These are phyloP conservation scores for Cryptococcus deneoformans DNA, from an alignment of 1,284 basidiomycete genomes.

Conservation along the genomic window DNA sequence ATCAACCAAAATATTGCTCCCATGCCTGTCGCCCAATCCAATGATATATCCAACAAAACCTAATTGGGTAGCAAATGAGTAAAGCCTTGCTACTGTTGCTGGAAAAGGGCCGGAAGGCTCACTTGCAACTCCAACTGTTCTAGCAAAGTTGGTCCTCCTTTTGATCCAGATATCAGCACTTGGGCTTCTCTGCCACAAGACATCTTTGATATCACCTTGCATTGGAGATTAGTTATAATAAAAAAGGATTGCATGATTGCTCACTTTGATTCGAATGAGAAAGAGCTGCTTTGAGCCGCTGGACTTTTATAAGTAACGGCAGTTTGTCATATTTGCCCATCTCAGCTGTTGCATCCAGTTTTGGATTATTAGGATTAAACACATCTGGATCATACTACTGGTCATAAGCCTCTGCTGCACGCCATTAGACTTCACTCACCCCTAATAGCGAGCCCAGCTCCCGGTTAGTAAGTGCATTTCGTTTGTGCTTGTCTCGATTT, in stretches of 20 bases:
- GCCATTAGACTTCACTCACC: constrained; percentile 15
- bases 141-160: constrained; percentile 41
- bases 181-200: constrained; percentile 42
- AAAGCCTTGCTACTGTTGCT: background rate
- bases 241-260: background rate
- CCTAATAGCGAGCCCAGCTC: constrained; percentile 42
- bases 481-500: constrained; percentile 33
- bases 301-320: constrained; percentile 36
- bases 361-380: constrained; percentile 20
- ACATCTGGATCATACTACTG: constrained; percentile 28
- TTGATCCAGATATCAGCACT: constrained; percentile 42
- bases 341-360: constrained; percentile 27
- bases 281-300: constrained; percentile 32
- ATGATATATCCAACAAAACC: constrained; percentile 45
- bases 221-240: background rate
- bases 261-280: constrained; percentile 39
- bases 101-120: constrained; percentile 4
- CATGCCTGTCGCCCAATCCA: constrained; percentile 44
- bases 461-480: constrained; percentile 26
- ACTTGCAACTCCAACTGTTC: constrained; percentile 42
- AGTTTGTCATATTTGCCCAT: constrained; percentile 40
- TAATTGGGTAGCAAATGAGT: background rate
- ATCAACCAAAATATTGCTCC: constrained; percentile 43
- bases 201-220: constrained; percentile 39
- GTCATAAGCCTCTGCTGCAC: background rate